Evolutionary conservation across 2,329 filamentous ascomycete species (phyloP).

Genomic region (Neurospora crassa): DNA sequence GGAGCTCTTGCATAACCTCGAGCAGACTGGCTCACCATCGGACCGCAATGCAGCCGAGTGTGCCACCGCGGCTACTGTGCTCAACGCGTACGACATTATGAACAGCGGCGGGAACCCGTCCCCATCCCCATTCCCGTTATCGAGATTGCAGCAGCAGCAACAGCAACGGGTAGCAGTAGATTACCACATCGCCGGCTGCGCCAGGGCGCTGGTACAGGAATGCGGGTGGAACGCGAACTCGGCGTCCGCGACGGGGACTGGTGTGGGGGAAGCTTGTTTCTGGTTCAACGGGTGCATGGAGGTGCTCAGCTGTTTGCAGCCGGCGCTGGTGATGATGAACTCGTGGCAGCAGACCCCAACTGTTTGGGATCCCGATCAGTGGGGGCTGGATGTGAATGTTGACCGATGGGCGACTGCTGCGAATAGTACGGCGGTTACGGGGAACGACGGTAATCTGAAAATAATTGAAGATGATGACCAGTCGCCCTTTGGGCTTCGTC

Average conservation of each 20-base stretch:
- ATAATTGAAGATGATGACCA: slow-evolving; percentile 4
- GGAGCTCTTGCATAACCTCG: slow-evolving; percentile 63
- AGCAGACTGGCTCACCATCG: slow-evolving; percentile 45
- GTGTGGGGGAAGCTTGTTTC: slow-evolving; percentile 81
- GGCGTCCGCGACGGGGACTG: slow-evolving; percentile 22
- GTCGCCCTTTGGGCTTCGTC: neutral
- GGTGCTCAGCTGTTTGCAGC: slow-evolving; percentile 64
- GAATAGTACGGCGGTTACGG: neutral
- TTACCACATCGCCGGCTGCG: slow-evolving; percentile 73
- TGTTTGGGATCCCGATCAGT: slow-evolving; percentile 82
- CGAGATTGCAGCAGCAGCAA: neutral
- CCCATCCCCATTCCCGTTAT: neutral
- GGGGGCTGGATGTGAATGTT: slow-evolving; percentile 77
- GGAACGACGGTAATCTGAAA: neutral
- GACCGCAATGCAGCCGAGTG: slow-evolving; percentile 77
- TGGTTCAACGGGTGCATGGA: slow-evolving; percentile 92
- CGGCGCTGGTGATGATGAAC: neutral
- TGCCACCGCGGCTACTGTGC: slow-evolving; percentile 75
- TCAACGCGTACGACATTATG: slow-evolving; percentile 90
- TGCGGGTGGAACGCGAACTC: slow-evolving; percentile 76
- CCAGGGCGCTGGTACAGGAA: slow-evolving; percentile 77
- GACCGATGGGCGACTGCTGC: slow-evolving; percentile 10
- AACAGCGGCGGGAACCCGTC: slow-evolving; percentile 22
- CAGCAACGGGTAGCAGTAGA: slow-evolving; percentile 53
- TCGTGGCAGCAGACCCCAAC: neutral